These are phyloP conservation scores for Ophiostoma angusticollis DNA, from an alignment of 2,329 filamentous ascomycete genomes.

Conservation along the genomic window DNA sequence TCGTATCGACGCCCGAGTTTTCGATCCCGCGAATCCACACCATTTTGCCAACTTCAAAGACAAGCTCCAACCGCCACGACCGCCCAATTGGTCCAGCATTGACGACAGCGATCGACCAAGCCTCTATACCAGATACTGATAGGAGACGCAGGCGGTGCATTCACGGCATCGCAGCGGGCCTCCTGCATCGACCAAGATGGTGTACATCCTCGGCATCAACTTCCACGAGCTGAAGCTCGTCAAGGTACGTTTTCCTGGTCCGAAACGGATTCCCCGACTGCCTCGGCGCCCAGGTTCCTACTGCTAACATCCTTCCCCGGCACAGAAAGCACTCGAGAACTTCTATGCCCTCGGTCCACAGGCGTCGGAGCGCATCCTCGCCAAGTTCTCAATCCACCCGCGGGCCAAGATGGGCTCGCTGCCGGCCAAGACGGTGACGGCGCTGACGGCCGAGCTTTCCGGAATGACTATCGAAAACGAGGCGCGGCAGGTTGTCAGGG, in stretches of 20 bases:
- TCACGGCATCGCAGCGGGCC: too few relatives aligned
- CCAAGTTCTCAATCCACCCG: constrained; percentile 79
- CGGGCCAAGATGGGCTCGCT: constrained; percentile 66
- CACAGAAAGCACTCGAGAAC: constrained; percentile 58
- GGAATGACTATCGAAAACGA: constrained; percentile 93
- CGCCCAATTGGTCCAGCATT: background rate
- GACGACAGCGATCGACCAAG: too few relatives aligned
- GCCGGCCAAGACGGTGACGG: constrained; percentile 61
- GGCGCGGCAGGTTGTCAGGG: constrained; percentile 59
- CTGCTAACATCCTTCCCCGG: constrained; percentile 4
- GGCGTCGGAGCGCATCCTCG: constrained; percentile 62
- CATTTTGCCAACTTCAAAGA: background rate
- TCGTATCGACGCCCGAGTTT: constrained; percentile 4
- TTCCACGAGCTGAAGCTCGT: constrained; percentile 76
- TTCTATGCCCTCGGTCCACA: constrained; percentile 78
- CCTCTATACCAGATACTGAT: too few relatives aligned
- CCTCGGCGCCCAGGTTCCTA: background rate
- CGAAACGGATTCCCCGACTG: constrained; percentile 1
- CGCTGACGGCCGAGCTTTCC: constrained; percentile 72
- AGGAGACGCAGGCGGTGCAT: too few relatives aligned
- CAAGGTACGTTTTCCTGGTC: constrained; percentile 45
- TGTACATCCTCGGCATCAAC: constrained; percentile 76
- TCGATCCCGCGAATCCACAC: constrained; percentile 1
- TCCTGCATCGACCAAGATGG: too few relatives aligned
- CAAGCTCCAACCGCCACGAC: background rate